Evolutionary conservation across 2,329 filamentous ascomycete species (phyloP), one percentile per base, ranked within the genome.

Genomic region (Leptographium wingfieldii): DNA sequence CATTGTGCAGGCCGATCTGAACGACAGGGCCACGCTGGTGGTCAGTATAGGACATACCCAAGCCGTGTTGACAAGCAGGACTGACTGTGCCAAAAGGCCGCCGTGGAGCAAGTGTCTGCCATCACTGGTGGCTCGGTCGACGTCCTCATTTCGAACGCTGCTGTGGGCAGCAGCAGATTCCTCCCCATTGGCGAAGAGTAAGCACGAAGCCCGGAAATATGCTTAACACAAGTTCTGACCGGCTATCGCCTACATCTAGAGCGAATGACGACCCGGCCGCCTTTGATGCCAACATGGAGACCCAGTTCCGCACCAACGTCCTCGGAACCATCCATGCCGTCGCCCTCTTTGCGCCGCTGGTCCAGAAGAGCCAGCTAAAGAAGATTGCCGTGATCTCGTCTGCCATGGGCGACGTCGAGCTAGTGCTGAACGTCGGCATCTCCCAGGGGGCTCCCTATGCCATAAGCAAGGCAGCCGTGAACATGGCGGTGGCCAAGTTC

Each of bases 91-190:
- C 16, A 16, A 51, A 5, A 69, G 66, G 64, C 65, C 63, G 66
- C 69, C 1, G 66, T 62, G 3, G 63, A 66, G 22, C 62, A 66
- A 12, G 62, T 67, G 5, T 62, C 70, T 16, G 65, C 67, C n/a
- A 70, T 73, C n/a, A 72, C 71, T 0, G 69, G 69, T 3, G 72
- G 72, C 14, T 66, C 68, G 56, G 62, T 83, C 6, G 80, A 83
- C 67, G 78, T 78, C 61, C 66, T 83, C 6, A 77, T 83, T 33
- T 75, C 74, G 57, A 83, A 83, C 57, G 80, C 71, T 1, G 80
- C 67, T 2, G 64, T 69, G 5, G 61, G 75, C 14, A 63, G 70
- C 1, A 19, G 64, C 0, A 65, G 62, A 3, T 69, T 62, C 58
- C 67, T 67, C 14, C 58, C 67, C 2, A 68, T 80, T n/a, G 68